Evolutionary conservation across 805 yeast genomes (phyloP), one percentile per base, ranked within the genome.

Genomic region (Pichia nakasei): DNA sequence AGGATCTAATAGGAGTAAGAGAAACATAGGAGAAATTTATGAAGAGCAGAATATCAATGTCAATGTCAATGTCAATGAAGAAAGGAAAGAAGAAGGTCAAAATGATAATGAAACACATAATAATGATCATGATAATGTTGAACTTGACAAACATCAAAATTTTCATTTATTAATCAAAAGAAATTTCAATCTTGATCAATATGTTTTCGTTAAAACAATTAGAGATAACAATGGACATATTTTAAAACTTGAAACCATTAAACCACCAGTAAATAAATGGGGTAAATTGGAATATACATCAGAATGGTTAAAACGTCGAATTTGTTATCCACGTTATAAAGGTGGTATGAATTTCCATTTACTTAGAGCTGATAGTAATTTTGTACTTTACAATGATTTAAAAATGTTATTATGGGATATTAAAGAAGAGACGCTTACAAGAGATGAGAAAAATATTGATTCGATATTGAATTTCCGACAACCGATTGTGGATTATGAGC

Each of bases 321-420:
- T 69, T 35, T 69, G 73, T 35, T 66, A 59, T 43, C 74, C 74
- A 38, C 54, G 74, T 22, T 69, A 69, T 47, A 69, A 69, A 45
- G 58, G 69, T 38, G 66, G 64, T 26, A 69, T 69, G 73, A 68
- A 67, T 48, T 53, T 69, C 6, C 70, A 65, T 44, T 37, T 66
- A 13, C 19, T 65, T 2, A 37, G 31, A 36, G 22, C 51, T 1
- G 33, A 40, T 29, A 47, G 41, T 12, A 48, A 51, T 33, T 55
- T 56, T 26, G 43, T 59, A 2, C 36, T 63, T 1, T 63, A 63
- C 45, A 59, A 58, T 41, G 63, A 63, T 44, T 37, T 46, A 20
- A 52, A 53, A 26, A 58, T 57, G 63, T 43, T 60, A 33, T 41
- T 57, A 3, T 52, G 59, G 58, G 67, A 63, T 47, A 45, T 60